phyloP scores from a whole-genome alignment of 1,284 basidiomycete genomes.

The Calocybe gambosa region DNA sequence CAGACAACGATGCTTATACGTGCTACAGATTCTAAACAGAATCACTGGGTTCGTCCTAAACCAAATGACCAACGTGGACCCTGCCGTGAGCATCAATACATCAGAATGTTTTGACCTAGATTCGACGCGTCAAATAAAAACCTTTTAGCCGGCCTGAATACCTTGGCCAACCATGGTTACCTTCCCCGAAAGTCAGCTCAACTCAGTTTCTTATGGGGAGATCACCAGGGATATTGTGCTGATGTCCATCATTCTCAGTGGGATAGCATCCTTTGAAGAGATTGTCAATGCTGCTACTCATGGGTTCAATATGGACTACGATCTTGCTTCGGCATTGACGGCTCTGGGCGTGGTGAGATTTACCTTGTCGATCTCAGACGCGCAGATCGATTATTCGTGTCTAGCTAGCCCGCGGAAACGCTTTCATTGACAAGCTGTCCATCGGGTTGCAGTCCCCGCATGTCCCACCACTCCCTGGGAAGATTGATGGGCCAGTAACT shows the following conservation, averaged over 20 bases:
- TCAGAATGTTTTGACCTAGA: not conserved
- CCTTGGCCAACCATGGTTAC: constrained; percentile 15
- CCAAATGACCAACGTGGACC: constrained; percentile 12
- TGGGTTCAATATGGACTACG: constrained; percentile 15
- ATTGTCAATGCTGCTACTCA: constrained; percentile 10
- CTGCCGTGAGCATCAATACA: constrained; percentile 8
- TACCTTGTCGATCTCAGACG: not conserved
- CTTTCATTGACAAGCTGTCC: constrained; percentile 9
- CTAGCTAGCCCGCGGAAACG: constrained; percentile 10
- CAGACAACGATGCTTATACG: not conserved
- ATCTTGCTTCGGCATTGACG: constrained; percentile 12
- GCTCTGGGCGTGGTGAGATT: constrained; percentile 13
- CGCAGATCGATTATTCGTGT: not conserved
- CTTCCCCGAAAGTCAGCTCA: constrained; percentile 13
- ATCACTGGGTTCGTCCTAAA: constrained; percentile 11
- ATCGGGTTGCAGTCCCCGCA: constrained; percentile 7
- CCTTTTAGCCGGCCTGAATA: constrained; percentile 12
- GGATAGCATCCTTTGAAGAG: constrained; percentile 14
- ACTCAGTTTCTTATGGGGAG: too few relatives aligned
- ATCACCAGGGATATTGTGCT: not conserved
- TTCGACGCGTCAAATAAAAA: not conserved
- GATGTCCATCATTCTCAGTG: not conserved
- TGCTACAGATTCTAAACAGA: constrained; percentile 6
- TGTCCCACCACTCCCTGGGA: constrained; percentile 9
- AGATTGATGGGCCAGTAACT: constrained; percentile 9